Evolutionary conservation across 2,329 filamentous ascomycete species (phyloP), one percentile per base, ranked within the genome.

Genomic region (Myriosclerotinia duriaeana): DNA sequence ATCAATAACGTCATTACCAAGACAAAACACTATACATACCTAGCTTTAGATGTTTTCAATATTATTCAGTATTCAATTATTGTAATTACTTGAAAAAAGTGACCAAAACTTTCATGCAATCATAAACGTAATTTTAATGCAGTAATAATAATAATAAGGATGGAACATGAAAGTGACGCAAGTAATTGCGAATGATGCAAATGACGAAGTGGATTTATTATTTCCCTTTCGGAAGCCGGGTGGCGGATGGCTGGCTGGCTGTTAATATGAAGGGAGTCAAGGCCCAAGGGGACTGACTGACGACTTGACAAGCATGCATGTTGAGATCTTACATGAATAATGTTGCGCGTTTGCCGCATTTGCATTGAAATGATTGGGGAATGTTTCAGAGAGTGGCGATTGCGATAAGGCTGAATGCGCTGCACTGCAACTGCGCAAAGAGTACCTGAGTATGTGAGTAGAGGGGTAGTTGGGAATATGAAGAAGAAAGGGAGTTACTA

Each of bases 361-460:
- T 40, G 38, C 38, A 14, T 42, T 14, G 26, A 7, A 7, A 26
- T 26, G 54, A 56, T 30, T 56, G 54, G 36, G 36, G 14, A 26
- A 56, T 42, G 54, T 56, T 56, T 56, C 54, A 56, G 38, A 26
- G 36, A 55, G 22, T 56, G 54, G 36, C 54, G 54, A 42, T 56
- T 56, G 36, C n/a, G 54, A 42, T 56, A 56, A 56, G 54, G 54
- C 54, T 56, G 54, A 56, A 56, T 42, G 54, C 22, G 26, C 26
- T 26, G 54, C 22, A 42, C 17, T 54, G 20, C 34, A 30, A 26
- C 26, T 26, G 26, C n/a, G n/a, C n/a, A n/a, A n/a, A n/a, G 26
- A 26, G 26, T 26, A 26, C 26, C 26, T 26, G 26, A 26, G 26
- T 26, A 26, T 26, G 26, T n/a, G n/a, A n/a, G n/a, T n/a, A n/a